A percentile compares a stretch with the other conserved stretches of the same genome.
These are phyloP conservation scores for Haberlea rhodopensis DNA, from an alignment of 257 asterid genomes.

Conservation along the genomic window DNA sequence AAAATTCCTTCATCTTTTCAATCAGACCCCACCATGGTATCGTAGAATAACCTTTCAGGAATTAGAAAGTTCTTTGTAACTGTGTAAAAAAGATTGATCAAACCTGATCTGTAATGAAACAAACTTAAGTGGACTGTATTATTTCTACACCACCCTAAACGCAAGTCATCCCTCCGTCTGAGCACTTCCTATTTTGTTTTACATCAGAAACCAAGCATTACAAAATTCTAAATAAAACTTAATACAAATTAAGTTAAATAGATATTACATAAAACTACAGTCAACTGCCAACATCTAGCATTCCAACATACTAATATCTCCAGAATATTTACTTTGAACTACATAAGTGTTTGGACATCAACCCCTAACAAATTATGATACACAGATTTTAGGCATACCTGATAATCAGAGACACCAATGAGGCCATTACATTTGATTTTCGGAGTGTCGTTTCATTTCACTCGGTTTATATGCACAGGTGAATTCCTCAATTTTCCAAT, in stretches of 20 bases:
- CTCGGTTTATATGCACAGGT: constrained; percentile 19
- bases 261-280: background rate
- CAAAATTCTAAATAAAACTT: background rate
- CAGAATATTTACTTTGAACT: too few species aligned
- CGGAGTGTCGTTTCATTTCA: background rate
- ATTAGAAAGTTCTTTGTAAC: background rate
- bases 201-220: background rate
- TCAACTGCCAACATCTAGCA: background rate
- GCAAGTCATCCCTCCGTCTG: background rate
- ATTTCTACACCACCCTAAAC: too few species aligned
- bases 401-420: background rate
- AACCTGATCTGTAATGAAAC: too few species aligned
- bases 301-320: background rate
- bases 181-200: background rate
- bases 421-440: background rate
- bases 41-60: too few species aligned
- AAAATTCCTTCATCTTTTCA: constrained; percentile 15
- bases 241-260: too few species aligned
- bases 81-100: too few species aligned
- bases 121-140: too few species aligned
- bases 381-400: background rate
- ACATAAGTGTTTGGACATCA: background rate
- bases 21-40: background rate
- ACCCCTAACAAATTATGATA: background rate
- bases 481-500: constrained; percentile 24